phyloP scores from a whole-genome alignment of 805 yeast genomes.

The Saccharomyces jurei region DNA sequence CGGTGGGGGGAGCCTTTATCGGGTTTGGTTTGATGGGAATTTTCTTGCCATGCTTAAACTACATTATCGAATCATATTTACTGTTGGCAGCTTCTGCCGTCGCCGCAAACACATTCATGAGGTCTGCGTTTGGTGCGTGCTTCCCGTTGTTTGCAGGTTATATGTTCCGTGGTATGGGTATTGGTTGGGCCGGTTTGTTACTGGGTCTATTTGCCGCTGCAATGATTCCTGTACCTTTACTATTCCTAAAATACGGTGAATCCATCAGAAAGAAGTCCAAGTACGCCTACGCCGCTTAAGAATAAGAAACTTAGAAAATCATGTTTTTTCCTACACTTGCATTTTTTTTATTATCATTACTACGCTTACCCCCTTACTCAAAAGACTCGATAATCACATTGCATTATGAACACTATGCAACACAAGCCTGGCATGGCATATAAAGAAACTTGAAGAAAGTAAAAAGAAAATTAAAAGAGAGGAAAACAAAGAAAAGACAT shows the following conservation, averaged over 20 bases:
- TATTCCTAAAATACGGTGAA: slow-evolving; percentile 54
- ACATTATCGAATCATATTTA: slow-evolving; percentile 64
- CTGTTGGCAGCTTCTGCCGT: slow-evolving; percentile 70
- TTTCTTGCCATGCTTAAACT: slow-evolving; percentile 62
- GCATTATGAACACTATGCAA: background rate
- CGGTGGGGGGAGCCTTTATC: slow-evolving; percentile 52
- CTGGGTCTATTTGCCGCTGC: slow-evolving; percentile 52
- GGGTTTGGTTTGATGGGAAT: slow-evolving; percentile 64
- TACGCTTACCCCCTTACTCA: background rate
- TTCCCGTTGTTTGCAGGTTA: slow-evolving; percentile 65
- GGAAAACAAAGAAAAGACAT: background rate
- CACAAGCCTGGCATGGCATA: background rate
- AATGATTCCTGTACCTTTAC: slow-evolving; percentile 60
- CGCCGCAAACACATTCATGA: slow-evolving; percentile 63
- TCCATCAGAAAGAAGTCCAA: slow-evolving; percentile 48
- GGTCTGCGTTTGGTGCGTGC: slow-evolving; percentile 61
- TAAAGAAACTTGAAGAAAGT: too few species aligned
- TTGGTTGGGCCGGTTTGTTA: slow-evolving; percentile 72
- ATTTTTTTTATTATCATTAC: background rate
- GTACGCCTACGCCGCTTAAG: slow-evolving; percentile 35
- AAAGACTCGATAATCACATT: background rate
- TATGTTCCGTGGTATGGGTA: slow-evolving; percentile 63
- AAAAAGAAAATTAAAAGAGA: background rate
- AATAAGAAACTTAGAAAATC: background rate
- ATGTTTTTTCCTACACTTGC: background rate